Evolutionary conservation across 2,329 filamentous ascomycete species (phyloP), one percentile per base, ranked within the genome.

Genomic region (Fusarium sp.): DNA sequence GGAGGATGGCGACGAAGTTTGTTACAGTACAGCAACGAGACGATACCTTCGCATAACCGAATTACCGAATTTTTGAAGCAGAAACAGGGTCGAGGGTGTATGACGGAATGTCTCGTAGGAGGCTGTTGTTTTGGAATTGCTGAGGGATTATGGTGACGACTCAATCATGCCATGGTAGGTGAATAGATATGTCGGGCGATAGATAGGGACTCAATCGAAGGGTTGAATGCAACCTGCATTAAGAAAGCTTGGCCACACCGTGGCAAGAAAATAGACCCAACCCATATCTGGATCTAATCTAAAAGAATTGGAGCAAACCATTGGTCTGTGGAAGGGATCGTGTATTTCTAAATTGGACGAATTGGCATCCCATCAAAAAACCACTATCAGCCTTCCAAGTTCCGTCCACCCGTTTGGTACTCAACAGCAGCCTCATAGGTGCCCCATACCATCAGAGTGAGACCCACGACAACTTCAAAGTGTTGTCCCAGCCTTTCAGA

Each of bases 371-470:
- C 71, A 75, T 44, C 70, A 74, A 74, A 74, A 53, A 69, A 60
- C 34, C 37, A 67, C 52, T 59, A 61, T 71, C 64, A 72, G 62
- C 65, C 65, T 76, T 76, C 34, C 34, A 37, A 37, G 34, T 37
- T 37, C 74, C 71, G 37, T 67, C 67, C 71, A 72, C 65, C 74
- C 74, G 72, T 62, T 58, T 56, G 69, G 58, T 70, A 61, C 74
- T 75, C 74, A 76, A 76, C 74, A 76, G 71, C 64, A 76, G 72
- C 65, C 65, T 75, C 69, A 70, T 46, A 47, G 58, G 48, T 46
- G 29, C 62, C 57, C 57, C 57, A 64, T 53, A 47, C 44, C 47
- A 18, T n/a, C 22, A 42, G 46, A 61, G 42, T 46, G 57, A 47
- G 27, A 61, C 53, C 59, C 62, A 59, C 22, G 27, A 32, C 27